Conservation (phyloP, 805 yeast genomes). For the Candida berthetii region DNA sequence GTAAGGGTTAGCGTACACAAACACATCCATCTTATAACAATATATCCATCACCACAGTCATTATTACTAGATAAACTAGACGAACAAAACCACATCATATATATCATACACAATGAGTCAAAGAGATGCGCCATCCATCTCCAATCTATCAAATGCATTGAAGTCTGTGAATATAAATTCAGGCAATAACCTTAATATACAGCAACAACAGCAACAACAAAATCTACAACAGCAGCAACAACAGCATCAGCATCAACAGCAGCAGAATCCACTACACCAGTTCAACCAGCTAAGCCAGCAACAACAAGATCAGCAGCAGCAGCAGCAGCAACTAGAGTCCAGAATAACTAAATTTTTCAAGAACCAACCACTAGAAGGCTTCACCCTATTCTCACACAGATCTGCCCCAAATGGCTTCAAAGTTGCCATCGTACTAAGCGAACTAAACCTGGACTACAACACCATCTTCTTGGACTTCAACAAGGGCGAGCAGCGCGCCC, state of each 20-base stretch:
- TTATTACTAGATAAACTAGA: no score
- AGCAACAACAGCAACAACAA: slow-evolving; percentile 11
- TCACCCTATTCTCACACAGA: slow-evolving; percentile 75
- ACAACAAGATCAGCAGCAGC: slow-evolving; percentile 14
- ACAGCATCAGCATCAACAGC: slow-evolving; percentile 18
- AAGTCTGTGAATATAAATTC: slow-evolving; percentile 23
- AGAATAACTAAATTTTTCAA: slow-evolving; percentile 68
- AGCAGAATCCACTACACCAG: slow-evolving; percentile 14
- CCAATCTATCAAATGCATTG: slow-evolving; percentile 34
- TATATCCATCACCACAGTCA: no score
- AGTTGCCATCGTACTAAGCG: slow-evolving; percentile 85
- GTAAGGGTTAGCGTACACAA: no score
- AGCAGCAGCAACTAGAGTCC: slow-evolving; percentile 41
- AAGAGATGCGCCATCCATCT: slow-evolving; percentile 21
- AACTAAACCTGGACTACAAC: slow-evolving; percentile 70
- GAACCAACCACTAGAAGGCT: slow-evolving; percentile 76
- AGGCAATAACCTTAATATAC: slow-evolving; percentile 21
- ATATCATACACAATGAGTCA: slow-evolving; percentile 2
- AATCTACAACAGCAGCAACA: slow-evolving; percentile 8
- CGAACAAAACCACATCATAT: no score
- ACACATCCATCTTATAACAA: no score
- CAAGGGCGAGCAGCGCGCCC: slow-evolving; percentile 86
- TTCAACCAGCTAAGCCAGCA: slow-evolving; percentile 5
- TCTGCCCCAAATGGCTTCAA: slow-evolving; percentile 96
- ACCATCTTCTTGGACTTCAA: slow-evolving; percentile 85